These are phyloP conservation scores for Hypoxylon fragiforme DNA, from an alignment of 495 filamentous ascomycete species.

Conservation along the genomic window DNA sequence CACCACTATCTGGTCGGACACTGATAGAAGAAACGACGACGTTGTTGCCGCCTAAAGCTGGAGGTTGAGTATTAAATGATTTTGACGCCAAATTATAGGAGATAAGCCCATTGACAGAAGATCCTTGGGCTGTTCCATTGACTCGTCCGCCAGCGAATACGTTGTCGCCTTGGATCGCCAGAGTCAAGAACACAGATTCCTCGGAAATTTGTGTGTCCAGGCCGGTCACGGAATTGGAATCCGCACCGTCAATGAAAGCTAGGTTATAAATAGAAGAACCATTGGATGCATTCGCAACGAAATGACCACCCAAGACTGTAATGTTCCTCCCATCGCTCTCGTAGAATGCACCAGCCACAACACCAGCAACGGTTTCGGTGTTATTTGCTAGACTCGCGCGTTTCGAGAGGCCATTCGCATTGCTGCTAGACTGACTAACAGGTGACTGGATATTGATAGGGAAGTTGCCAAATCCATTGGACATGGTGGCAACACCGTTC, in stretches of 20 bases:
- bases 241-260: conserved; percentile 64
- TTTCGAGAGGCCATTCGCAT: conserved; percentile 51
- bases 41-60: conserved; percentile 65
- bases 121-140: conserved; percentile 67
- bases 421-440: conserved; percentile 32
- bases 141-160: conserved; percentile 84
- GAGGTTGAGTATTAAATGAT: conserved; percentile 68
- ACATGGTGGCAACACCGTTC: conserved; percentile 68
- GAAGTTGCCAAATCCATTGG: conserved; percentile 57
- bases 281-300: conserved; percentile 68
- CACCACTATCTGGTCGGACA: conserved; percentile 62
- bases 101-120: conserved; percentile 70
- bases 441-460: conserved; percentile 61
- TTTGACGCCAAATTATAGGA: conserved; percentile 71
- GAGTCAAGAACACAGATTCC: conserved; percentile 73
- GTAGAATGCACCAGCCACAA: conserved; percentile 78
- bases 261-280: conserved; percentile 78
- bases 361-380: conserved; percentile 56
- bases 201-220: conserved; percentile 64
- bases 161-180: conserved; percentile 66
- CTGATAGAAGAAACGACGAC: conserved; percentile 77
- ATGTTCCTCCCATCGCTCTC: conserved; percentile 68
- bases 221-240: conserved; percentile 68
- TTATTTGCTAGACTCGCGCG: conserved; percentile 54
- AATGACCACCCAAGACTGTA: conserved; percentile 88